These are phyloP conservation scores for Arachis stenosperma DNA, from an alignment of 306 rosid genomes.

Conservation along the genomic window DNA sequence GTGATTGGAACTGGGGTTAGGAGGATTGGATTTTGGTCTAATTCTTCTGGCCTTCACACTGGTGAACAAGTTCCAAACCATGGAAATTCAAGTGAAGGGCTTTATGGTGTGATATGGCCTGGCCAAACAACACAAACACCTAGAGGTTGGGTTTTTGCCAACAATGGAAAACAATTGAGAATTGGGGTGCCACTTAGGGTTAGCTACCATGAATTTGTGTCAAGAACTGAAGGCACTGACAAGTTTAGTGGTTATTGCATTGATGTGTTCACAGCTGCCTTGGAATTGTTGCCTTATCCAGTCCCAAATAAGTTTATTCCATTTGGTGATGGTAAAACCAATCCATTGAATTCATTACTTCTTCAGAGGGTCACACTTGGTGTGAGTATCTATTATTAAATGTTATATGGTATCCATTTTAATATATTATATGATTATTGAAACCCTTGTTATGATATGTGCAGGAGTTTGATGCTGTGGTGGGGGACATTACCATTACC, in stretches of 20 bases:
- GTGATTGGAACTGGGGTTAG: constrained; percentile 66
- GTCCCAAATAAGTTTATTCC: constrained; percentile 55
- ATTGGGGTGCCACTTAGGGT: constrained; percentile 68
- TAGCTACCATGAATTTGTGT: constrained; percentile 58
- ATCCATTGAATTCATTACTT: constrained; percentile 58
- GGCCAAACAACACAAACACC: constrained; percentile 65
- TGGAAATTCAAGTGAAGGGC: constrained; percentile 46
- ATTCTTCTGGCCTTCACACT: constrained; percentile 60
- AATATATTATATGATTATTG: background rate
- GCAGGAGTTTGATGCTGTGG: constrained; percentile 68
- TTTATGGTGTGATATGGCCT: constrained; percentile 65
- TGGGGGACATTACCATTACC: constrained; percentile 78
- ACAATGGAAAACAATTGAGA: constrained; percentile 60
- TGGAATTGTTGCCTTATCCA: constrained; percentile 66
- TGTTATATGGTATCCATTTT: no score
- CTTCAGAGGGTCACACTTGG: constrained; percentile 56
- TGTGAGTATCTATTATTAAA: constrained; percentile 49
- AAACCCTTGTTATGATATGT: constrained; percentile 14
- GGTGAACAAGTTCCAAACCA: constrained; percentile 41
- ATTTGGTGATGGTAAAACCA: constrained; percentile 67
- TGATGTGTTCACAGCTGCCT: constrained; percentile 77
- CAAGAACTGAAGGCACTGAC: constrained; percentile 51
- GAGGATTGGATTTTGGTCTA: constrained; percentile 80
- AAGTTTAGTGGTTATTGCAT: constrained; percentile 67
- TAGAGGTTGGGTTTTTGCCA: constrained; percentile 81